phyloP scores from a whole-genome alignment of 2,329 filamentous ascomycete genomes.

The Trichoderma endophyticum region DNA sequence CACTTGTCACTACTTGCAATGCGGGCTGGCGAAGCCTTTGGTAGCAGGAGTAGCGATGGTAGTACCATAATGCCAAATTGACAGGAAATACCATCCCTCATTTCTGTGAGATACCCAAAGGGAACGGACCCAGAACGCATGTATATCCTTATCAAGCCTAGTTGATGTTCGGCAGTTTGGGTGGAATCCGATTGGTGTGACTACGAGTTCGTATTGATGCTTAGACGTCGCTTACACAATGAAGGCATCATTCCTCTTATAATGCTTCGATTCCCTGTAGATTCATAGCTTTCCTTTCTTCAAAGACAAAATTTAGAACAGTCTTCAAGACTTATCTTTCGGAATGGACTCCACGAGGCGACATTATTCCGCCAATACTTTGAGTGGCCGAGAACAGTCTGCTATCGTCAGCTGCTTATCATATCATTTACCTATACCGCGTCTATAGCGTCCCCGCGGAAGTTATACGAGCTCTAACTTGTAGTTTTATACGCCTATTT shows the following conservation, averaged over 20 bases:
- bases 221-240: not conserved
- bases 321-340: not conserved
- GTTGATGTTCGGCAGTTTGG: not conserved
- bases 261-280: not conserved
- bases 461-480: not conserved
- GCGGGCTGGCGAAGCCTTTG: too few species aligned
- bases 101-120: not conserved
- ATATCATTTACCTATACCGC: not conserved
- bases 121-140: not conserved
- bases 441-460: not conserved
- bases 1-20: too few species aligned
- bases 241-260: not conserved
- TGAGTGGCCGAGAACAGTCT: not conserved
- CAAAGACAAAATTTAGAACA: not conserved
- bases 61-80: too few species aligned
- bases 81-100: too few species aligned
- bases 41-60: too few species aligned
- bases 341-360: not conserved
- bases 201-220: not conserved
- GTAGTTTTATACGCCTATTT: not conserved
- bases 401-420: not conserved
- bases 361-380: not conserved
- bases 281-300: not conserved
- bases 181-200: not conserved
- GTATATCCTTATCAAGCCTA: not conserved